Percentiles rank a stretch among this genome's conserved stretches.
Conservation (phyloP, 2,329 filamentous ascomycete species). For the Fusarium torulosum region DNA sequence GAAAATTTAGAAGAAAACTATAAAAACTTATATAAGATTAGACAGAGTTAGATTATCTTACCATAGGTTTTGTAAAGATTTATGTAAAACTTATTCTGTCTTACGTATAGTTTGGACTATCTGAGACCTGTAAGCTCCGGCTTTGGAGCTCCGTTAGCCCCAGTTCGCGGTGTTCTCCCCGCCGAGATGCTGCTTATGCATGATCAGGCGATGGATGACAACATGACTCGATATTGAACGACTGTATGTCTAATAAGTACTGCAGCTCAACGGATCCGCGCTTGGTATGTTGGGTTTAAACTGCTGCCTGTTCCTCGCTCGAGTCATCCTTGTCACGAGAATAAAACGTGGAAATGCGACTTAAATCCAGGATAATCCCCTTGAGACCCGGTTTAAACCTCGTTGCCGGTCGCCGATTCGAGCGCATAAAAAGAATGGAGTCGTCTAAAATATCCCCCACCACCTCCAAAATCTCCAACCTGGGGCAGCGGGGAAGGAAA, state of each 20-base stretch:
- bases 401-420: neutral
- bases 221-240: conserved; percentile 10
- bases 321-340: conserved; percentile 9
- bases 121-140: neutral
- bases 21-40: too few species aligned
- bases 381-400: neutral
- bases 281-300: conserved; percentile 8
- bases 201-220: conserved; percentile 10
- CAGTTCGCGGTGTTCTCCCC: neutral
- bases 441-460: conserved; percentile 7
- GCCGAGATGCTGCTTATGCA: neutral
- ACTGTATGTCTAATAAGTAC: neutral
- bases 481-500: neutral
- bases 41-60: too few species aligned
- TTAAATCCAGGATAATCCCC: neutral
- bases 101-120: too few species aligned
- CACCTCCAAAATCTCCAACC: conserved; percentile 4
- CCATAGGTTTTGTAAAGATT: too few species aligned
- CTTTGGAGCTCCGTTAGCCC: neutral
- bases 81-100: too few species aligned
- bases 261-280: conserved; percentile 7
- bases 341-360: conserved; percentile 2
- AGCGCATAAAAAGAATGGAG: conserved; percentile 22
- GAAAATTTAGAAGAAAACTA: too few species aligned
- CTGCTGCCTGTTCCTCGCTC: conserved; percentile 29